These are phyloP conservation scores for Ophiostoma piceae DNA, from an alignment of 2,329 filamentous ascomycete species.

Conservation along the genomic window DNA sequence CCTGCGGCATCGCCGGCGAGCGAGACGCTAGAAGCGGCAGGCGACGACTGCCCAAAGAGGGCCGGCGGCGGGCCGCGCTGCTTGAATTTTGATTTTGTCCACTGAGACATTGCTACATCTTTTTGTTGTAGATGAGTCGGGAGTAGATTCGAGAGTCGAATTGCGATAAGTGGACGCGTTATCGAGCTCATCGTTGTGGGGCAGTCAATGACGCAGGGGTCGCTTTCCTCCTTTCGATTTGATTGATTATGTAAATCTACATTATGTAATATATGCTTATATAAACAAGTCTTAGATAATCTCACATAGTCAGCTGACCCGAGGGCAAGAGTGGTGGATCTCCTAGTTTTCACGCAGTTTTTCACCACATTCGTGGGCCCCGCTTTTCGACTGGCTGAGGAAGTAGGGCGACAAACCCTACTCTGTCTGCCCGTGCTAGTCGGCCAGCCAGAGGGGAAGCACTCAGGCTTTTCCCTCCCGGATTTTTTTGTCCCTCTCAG, in stretches of 20 bases:
- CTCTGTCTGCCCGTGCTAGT: slow-evolving; percentile 19
- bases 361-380: not conserved
- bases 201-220: not conserved
- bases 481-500: slow-evolving; percentile 25
- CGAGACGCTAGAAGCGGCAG: slow-evolving; percentile 65
- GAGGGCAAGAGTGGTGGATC: not conserved
- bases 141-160: not conserved
- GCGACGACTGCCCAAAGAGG: slow-evolving; percentile 77
- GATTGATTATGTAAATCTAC: not conserved
- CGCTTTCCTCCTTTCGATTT: not conserved
- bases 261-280: not conserved
- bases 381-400: slow-evolving; percentile 17
- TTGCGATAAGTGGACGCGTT: not conserved
- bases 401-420: slow-evolving; percentile 43
- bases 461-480: slow-evolving; percentile 16
- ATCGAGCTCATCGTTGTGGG: not conserved
- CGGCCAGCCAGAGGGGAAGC: not conserved
- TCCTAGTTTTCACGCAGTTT: not conserved
- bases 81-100: slow-evolving; percentile 43
- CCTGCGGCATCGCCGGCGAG: slow-evolving; percentile 40
- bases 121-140: slow-evolving; percentile 9
- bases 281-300: not conserved
- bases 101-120: slow-evolving; percentile 38
- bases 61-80: slow-evolving; percentile 60
- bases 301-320: not conserved